These are phyloP conservation scores for Trichoderma gracile DNA, from an alignment of 2,329 filamentous ascomycete species.

Conservation along the genomic window DNA sequence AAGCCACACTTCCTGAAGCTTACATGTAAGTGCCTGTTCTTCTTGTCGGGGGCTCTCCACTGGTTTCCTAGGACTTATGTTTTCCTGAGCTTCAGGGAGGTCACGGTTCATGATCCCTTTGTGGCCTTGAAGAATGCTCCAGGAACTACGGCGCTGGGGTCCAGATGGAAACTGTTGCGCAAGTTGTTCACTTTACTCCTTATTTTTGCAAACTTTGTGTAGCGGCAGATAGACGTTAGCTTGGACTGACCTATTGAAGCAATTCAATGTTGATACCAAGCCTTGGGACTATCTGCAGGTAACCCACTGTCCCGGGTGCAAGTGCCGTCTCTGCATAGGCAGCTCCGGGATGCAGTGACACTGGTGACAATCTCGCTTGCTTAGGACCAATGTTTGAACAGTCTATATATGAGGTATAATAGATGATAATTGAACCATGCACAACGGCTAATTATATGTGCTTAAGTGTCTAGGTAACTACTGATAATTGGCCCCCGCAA, in stretches of 20 bases:
- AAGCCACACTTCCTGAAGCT: conserved; percentile 57
- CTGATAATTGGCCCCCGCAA: background rate
- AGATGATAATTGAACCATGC: no score
- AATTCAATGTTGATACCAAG: background rate
- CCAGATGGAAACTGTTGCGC: conserved; percentile 51
- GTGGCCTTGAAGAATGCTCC: conserved; percentile 49
- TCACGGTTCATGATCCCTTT: conserved; percentile 41
- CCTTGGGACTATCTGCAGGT: background rate
- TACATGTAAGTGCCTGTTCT: conserved; percentile 57
- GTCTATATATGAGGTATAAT: no score
- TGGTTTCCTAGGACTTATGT: conserved; percentile 49
- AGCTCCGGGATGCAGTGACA: background rate
- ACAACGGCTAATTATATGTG: no score
- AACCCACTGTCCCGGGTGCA: conserved; percentile 1
- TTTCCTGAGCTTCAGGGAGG: conserved; percentile 38
- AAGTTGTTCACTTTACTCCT: background rate
- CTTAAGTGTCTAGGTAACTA: no score
- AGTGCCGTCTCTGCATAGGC: background rate
- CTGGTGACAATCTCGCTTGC: no score
- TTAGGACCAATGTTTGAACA: no score
- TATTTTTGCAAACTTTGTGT: conserved; percentile 57
- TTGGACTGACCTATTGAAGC: conserved; percentile 42
- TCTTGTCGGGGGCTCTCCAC: conserved; percentile 51
- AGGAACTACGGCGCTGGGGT: conserved; percentile 52
- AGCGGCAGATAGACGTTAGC: conserved; percentile 53